Base-by-base conservation (phyloP, 805 yeast species). In the Cyberlindnera veronae region DNA sequence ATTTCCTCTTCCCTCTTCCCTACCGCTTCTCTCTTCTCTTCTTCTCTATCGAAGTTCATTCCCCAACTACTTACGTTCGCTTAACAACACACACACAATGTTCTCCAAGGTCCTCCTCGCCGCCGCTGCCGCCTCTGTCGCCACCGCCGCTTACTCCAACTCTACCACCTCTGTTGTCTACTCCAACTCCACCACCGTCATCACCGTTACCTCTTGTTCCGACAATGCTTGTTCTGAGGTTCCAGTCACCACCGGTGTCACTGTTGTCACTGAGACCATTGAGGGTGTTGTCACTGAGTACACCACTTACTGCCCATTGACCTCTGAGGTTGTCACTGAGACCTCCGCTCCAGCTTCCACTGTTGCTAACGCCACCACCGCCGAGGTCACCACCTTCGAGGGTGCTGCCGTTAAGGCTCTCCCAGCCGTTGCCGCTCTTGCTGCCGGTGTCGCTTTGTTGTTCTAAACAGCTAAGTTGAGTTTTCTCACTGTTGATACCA, bases 371-470 rank as follows among this genome's bases (percentile, higher is more conserved):
- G 41, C 41, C 15, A 48, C 57, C 39, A 29, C 59, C 29, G 45
- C 45, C 15, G 38, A 39, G 17, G 39, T 68, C 34, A 42, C 64
- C 41, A 48, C 67, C 39, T 66, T 49, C 65, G 58, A 61, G 46
- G 72, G 68, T 66, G 74, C 67, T 50, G 75, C 73, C 49, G 71
- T 54, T 40, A 63, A 58, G 56, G 68, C 68, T 45, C 60, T 64
- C 45, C 72, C 72, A 64, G 71, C 72, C 55, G 70, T 64, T 49
- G 72, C 72, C 58, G 73, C 72, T 55, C 57, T 68, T 50, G 59
- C 70, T 42, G 74, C 74, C 46, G 74, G 74, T 68, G 72, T 70
- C 53, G 74, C 72, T 64, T 61, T 68, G 58, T 63, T 68, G 61
- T 67, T 68, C 64, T 68, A 68, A 66, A 56, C 46, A 35, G 33